Evolutionary conservation across 495 filamentous ascomycete species (phyloP), one percentile per base, ranked within the genome.

Genomic region (Aspergillus ostianus): DNA sequence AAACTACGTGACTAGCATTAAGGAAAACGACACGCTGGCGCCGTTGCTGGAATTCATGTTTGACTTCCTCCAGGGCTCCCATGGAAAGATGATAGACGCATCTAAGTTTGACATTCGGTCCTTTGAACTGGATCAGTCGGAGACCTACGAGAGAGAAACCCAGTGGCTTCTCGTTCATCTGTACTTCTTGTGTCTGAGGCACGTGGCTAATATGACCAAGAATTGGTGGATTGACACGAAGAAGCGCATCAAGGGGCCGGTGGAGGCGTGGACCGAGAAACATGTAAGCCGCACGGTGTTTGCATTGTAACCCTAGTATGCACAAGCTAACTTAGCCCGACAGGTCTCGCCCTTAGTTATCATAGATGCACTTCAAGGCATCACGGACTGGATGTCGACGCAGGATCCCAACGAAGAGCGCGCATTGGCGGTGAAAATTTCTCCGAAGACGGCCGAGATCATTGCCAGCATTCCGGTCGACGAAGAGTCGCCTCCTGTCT

Each of bases 161-260:
- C 82, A 92, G 62, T 92, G 88, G 88, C 82, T 97, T 9, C 78
- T 96, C 2, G 82, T 91, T 13, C 90, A 98, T 67, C 74, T 98
- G 10, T 97, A 91, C 77, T 97, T 90, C 68, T 84, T 92, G 7
- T 83, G 82, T 29, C 81, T 98, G 47, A 87, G 81, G 58, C 83
- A 91, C 66, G 74, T 90, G 12, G 90, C 91, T 9, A 84, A 82
- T n/a, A 79, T 91, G 23, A 88, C 88, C 56, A 96, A 91, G 72
- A 72, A 77, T n/a, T 98, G 94, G 92, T 94, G 88, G 79, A 82
- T 96, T 5, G 86, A 90, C 57, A 78, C 82, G 51, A 85, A 84
- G 56, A 88, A 87, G 53, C 91, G 93, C 32, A 91, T 87, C 29
- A 87, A 86, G 58, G 82, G 86, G 21, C 84, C 89, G 0, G 84